These are phyloP conservation scores for Incumbomyces lentus DNA, from an alignment of 2,329 filamentous ascomycete genomes.

Conservation along the genomic window DNA sequence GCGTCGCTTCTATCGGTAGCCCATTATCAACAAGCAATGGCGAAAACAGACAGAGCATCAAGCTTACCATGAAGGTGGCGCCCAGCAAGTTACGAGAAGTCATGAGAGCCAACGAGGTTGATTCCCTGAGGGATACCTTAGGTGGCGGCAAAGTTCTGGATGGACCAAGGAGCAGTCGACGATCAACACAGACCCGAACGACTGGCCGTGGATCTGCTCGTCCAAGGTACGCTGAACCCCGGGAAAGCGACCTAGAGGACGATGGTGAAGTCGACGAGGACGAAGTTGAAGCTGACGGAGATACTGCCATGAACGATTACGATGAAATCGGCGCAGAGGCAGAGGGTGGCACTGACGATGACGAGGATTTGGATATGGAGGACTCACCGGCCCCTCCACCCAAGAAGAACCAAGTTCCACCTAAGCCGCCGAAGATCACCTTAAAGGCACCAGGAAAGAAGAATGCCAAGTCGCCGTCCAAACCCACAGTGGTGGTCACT, in stretches of 20 bases:
- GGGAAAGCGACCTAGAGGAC: slow-evolving; percentile 36
- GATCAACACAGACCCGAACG: slow-evolving; percentile 14
- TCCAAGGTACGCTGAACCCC: slow-evolving; percentile 26
- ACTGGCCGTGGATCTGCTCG: slow-evolving; percentile 31
- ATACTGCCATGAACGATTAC: slow-evolving; percentile 19
- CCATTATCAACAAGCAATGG: slow-evolving; percentile 11
- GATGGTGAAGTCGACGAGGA: slow-evolving; percentile 27
- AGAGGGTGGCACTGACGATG: slow-evolving; percentile 22
- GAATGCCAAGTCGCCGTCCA: slow-evolving; percentile 27
- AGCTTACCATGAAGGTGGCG: slow-evolving; percentile 40
- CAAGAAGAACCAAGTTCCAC: slow-evolving; percentile 11
- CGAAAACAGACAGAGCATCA: slow-evolving; percentile 32
- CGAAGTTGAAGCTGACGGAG: slow-evolving; percentile 21
- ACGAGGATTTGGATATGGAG: slow-evolving; percentile 36
- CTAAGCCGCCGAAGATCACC: slow-evolving; percentile 20
- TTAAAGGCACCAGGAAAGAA: slow-evolving; percentile 17
- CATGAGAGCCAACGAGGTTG: slow-evolving; percentile 24
- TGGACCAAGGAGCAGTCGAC: slow-evolving; percentile 35
- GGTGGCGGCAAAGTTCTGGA: slow-evolving; percentile 36
- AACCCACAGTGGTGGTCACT: slow-evolving; percentile 27
- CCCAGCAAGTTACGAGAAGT: slow-evolving; percentile 40
- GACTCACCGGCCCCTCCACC: slow-evolving; percentile 28
- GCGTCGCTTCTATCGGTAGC: slow-evolving; percentile 18
- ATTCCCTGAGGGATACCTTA: slow-evolving; percentile 32
- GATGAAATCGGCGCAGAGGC: slow-evolving; percentile 25